These are phyloP conservation scores for Picea glauca DNA, from an alignment of 75 land plant genomes.

Conservation along the genomic window DNA sequence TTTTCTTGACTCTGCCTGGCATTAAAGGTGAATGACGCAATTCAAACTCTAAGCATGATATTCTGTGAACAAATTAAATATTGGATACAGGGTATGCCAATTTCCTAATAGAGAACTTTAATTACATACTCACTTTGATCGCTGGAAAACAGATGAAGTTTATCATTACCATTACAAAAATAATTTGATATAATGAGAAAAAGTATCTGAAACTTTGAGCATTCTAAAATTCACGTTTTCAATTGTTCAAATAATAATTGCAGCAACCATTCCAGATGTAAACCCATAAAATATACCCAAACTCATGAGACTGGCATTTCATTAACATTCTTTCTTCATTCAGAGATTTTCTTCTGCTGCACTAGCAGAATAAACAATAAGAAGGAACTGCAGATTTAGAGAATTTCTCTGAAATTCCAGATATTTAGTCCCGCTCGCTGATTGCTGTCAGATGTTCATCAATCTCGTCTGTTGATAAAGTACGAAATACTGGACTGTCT, in stretches of 20 bases:
- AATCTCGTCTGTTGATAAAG: conserved; percentile 70
- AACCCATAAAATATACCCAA: background rate
- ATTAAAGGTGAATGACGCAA: background rate
- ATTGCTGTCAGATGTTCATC: conserved; percentile 87
- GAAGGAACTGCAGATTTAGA: background rate
- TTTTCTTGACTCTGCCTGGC: background rate
- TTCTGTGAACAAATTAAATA: background rate
- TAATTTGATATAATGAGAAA: background rate
- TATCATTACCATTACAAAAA: background rate
- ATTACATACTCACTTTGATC: background rate
- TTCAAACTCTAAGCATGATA: background rate
- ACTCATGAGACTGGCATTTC: background rate
- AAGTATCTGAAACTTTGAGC: background rate
- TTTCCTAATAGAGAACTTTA: background rate
- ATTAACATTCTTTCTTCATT: background rate
- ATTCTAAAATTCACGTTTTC: background rate
- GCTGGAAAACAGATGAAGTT: background rate
- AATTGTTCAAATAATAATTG: background rate
- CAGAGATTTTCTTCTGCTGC: background rate
- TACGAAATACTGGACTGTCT: conserved; percentile 48
- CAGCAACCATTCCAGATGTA: background rate
- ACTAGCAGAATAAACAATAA: background rate
- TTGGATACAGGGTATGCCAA: background rate
- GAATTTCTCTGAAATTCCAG: background rate
- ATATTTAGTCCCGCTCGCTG: conserved; percentile 64